Base-by-base conservation (phyloP, 176 grass and related monocot genomes). In the Poa pratensis region DNA sequence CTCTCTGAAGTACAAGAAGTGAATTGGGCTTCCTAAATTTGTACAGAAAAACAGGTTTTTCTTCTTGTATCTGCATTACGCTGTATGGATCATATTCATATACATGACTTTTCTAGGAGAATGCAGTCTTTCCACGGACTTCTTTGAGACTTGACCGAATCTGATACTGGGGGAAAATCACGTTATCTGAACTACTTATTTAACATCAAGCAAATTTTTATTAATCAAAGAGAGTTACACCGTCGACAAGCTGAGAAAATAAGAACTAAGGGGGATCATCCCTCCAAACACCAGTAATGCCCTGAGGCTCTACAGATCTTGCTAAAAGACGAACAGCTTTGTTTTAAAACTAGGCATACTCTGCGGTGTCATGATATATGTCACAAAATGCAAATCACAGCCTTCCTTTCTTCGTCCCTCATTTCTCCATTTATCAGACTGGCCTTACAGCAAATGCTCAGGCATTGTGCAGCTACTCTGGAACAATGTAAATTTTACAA, bases 1-100 rank as follows among this genome's bases (percentile, higher is more conserved):
- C 10, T 76, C 50, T 76, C 50, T 76, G 28, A 76, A 55, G 74
- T 77, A 15, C 19, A 57, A 3, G 75, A 58, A n/a, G n/a, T 24
- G 2, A 61, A 62, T 45, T 11, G 40, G 40, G 7, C 19, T 40
- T 77, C 75, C 32, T 77, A 59, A 77, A 77, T 59, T 23, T 35
- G 20, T 39, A 40, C 19, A 8, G 11, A 59, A 37, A 22, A 58
- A 77, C 75, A 23, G 75, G 11, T 58, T 39, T n/a, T 58, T 40
- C 43, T 77, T 77, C 75, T 77, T 39, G 19, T 58, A 12, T 72
- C 69, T 26, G n/a, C 20, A 72, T 46, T 27, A 16, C 3, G 40
- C 6, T 45, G n/a, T 72, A 45, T 72, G 40, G 11, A 46, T 26
- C 69, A 72, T 72, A 54, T 77, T 77, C 52, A 23, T 40, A 77